Percentiles rank a stretch among this genome's conserved stretches.
These are phyloP conservation scores for Fraxinus anomala DNA, from an alignment of 257 asterid species.

Conservation along the genomic window DNA sequence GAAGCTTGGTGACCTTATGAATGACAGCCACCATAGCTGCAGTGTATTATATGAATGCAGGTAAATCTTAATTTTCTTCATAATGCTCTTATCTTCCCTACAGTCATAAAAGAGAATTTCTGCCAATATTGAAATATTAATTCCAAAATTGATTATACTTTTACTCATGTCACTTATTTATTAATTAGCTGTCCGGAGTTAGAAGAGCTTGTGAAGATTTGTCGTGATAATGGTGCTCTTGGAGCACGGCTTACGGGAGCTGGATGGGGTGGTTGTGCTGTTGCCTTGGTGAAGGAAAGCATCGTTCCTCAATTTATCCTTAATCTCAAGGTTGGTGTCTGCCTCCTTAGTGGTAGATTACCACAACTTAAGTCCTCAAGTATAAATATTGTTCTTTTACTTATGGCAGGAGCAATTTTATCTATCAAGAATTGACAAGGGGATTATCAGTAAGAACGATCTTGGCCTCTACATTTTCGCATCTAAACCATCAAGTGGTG, in stretches of 20 bases:
- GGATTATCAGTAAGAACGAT: conserved; percentile 64
- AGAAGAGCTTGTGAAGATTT: conserved; percentile 80
- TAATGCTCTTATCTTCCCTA: neutral
- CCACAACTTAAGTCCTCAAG: neutral
- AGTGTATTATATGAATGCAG: conserved; percentile 93
- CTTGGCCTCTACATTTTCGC: conserved; percentile 78
- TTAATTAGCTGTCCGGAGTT: conserved; percentile 76
- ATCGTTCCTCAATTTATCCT: conserved; percentile 78
- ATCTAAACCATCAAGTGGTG: conserved; percentile 98
- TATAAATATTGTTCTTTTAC: neutral
- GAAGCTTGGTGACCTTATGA: conserved; percentile 96
- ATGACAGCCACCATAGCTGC: conserved; percentile 93
- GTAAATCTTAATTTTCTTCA: conserved; percentile 31
- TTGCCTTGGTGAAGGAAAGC: conserved; percentile 87
- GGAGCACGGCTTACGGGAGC: conserved; percentile 99
- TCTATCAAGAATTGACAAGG: conserved; percentile 79
- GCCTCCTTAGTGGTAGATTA: neutral
- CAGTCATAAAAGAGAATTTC: neutral
- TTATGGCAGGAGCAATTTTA: conserved; percentile 71
- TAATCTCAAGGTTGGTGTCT: conserved; percentile 65
- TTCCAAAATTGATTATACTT: neutral
- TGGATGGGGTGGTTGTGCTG: conserved; percentile 99
- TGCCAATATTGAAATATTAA: neutral
- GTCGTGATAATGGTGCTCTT: conserved; percentile 78
- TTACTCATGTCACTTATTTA: neutral